Conservation (phyloP, 139 green algal species). For the Limnomonas spitsbergensis region DNA sequence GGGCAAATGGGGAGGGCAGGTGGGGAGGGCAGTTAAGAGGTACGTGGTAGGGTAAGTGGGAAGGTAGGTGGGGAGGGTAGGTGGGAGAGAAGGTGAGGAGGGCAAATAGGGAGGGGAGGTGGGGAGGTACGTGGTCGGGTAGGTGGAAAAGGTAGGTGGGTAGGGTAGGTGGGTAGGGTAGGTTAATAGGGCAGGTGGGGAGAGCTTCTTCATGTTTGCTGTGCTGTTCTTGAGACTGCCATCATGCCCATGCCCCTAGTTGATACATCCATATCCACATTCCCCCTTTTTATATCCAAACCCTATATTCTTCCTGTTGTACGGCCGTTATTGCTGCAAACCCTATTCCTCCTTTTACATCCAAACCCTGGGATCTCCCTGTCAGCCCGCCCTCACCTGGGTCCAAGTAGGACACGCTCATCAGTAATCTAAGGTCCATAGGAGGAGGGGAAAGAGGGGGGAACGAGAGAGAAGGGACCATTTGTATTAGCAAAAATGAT, state of each 20-base stretch:
- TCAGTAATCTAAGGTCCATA: slow-evolving; percentile 5
- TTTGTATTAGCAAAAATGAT: neutral
- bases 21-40: neutral
- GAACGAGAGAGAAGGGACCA: neutral
- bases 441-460: neutral
- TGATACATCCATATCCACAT: too few relatives aligned
- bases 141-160: neutral
- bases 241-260: too few relatives aligned
- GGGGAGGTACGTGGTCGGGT: too few relatives aligned
- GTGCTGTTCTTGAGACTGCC: neutral
- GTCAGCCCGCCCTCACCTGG: too few relatives aligned
- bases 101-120: neutral
- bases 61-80: neutral
- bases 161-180: neutral
- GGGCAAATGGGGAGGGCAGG: too few relatives aligned
- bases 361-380: too few relatives aligned
- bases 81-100: too few relatives aligned
- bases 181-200: neutral
- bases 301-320: too few relatives aligned
- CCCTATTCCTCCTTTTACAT: too few relatives aligned
- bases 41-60: neutral
- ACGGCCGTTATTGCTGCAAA: too few relatives aligned
- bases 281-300: too few relatives aligned
- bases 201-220: neutral
- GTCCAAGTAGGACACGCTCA: slow-evolving; percentile 15